Conservation (phyloP, 306 rosid species). For the Mimosa pudica region DNA sequence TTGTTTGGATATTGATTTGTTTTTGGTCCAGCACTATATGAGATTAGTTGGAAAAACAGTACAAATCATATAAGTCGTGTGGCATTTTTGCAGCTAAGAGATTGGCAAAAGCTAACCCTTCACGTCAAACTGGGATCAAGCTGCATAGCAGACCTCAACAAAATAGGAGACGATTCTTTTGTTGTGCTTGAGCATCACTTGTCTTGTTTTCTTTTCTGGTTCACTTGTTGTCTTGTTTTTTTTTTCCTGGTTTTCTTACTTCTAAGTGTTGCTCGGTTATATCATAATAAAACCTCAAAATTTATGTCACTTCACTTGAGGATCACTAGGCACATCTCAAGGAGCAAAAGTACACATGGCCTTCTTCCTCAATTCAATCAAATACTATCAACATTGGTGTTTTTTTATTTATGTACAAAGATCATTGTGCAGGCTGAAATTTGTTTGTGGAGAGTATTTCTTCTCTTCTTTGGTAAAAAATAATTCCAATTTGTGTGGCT, state of each 20-base stretch:
- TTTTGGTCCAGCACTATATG: not conserved
- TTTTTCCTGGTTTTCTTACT: not conserved
- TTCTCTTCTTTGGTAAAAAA: not conserved
- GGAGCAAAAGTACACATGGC: not conserved
- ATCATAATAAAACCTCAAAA: not conserved
- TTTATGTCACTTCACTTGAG: not conserved
- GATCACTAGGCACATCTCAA: slow-evolving; percentile 2
- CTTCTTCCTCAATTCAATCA: not conserved
- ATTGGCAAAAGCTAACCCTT: slow-evolving; percentile 72
- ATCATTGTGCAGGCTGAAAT: not conserved
- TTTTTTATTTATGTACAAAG: not conserved
- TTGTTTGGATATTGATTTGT: not conserved
- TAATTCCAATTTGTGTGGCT: not conserved
- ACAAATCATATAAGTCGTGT: not conserved
- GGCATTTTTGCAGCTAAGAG: slow-evolving; percentile 60
- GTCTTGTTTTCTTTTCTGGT: not conserved
- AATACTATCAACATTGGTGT: slow-evolving; percentile 17
- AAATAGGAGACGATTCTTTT: slow-evolving; percentile 58
- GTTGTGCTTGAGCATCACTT: slow-evolving; percentile 53
- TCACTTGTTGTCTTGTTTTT: not conserved
- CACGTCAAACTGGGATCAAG: slow-evolving; percentile 65
- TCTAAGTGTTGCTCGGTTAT: not conserved
- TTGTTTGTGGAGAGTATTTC: not conserved
- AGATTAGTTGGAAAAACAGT: not conserved
- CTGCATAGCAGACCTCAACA: slow-evolving; percentile 58